Evolutionary conservation across 2,329 filamentous ascomycete species (phyloP).

Genomic region (Fusarium sp.): DNA sequence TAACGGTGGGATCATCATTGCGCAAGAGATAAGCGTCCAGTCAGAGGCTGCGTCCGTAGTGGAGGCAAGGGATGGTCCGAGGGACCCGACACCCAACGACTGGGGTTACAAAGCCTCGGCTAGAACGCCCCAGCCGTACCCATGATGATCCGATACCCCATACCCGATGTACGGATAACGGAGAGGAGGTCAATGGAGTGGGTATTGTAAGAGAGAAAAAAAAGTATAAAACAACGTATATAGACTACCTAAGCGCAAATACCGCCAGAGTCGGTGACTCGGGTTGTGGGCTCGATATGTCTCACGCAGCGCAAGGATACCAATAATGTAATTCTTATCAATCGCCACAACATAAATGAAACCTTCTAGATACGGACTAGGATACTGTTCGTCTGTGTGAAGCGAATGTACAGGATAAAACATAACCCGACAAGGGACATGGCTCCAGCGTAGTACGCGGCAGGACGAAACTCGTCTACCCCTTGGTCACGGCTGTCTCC

Average conservation of each 20-base stretch:
- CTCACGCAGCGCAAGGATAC: neutral
- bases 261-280: neutral
- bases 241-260: neutral
- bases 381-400: conserved; percentile 5
- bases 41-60: conserved; percentile 18
- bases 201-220: neutral
- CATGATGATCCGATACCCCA: neutral
- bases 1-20: conserved; percentile 29
- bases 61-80: neutral
- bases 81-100: conserved; percentile 21
- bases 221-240: neutral
- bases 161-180: neutral
- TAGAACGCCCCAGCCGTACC: conserved; percentile 8
- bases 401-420: conserved; percentile 25
- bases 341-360: neutral
- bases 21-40: conserved; percentile 37
- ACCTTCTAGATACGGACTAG: neutral
- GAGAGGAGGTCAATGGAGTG: neutral
- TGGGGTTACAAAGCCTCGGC: conserved; percentile 32
- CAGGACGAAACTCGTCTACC: conserved; percentile 26
- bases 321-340: conserved; percentile 4
- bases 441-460: conserved; percentile 34
- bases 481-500: neutral
- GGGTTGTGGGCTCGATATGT: neutral
- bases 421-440: conserved; percentile 30